Evolutionary conservation across 805 yeast genomes (phyloP).

Genomic region (Komagataella kurtzmanii): DNA sequence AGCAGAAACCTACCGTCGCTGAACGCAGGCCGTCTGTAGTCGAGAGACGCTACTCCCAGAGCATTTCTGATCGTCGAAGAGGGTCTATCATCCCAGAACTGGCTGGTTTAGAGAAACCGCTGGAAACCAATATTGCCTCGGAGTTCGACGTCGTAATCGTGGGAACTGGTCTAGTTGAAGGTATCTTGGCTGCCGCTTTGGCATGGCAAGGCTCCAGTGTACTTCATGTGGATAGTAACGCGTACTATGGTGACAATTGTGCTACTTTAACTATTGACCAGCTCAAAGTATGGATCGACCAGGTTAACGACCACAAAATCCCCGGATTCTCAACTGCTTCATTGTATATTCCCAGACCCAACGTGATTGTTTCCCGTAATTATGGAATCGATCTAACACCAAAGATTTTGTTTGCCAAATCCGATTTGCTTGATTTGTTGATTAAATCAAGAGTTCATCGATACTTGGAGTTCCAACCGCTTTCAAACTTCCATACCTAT

Average conservation of each 20-base stretch:
- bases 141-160: conserved; percentile 79
- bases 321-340: conserved; percentile 44
- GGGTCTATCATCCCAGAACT: conserved; percentile 47
- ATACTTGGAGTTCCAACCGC: conserved; percentile 84
- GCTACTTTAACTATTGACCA: conserved; percentile 85
- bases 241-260: conserved; percentile 78
- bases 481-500: conserved; percentile 84
- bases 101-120: conserved; percentile 69
- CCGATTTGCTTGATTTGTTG: conserved; percentile 71
- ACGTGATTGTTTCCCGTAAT: conserved; percentile 47
- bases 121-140: conserved; percentile 46
- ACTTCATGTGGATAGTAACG: conserved; percentile 74
- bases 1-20: conserved; percentile 48
- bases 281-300: conserved; percentile 66
- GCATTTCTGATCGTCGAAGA: conserved; percentile 9
- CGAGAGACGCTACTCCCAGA: conserved; percentile 19
- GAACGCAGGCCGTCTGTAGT: conserved; percentile 49
- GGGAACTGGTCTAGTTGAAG: conserved; percentile 88
- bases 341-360: conserved; percentile 60
- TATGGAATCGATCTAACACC: conserved; percentile 87
- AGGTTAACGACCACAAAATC: conserved; percentile 36
- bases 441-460: conserved; percentile 79
- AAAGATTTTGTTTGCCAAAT: conserved; percentile 74
- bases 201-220: conserved; percentile 99
- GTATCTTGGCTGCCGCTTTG: conserved; percentile 82